Percentiles rank a stretch among this genome's conserved stretches.
Conservation (phyloP, 2,329 filamentous ascomycete genomes). For the Cryphonectria radicalis region DNA sequence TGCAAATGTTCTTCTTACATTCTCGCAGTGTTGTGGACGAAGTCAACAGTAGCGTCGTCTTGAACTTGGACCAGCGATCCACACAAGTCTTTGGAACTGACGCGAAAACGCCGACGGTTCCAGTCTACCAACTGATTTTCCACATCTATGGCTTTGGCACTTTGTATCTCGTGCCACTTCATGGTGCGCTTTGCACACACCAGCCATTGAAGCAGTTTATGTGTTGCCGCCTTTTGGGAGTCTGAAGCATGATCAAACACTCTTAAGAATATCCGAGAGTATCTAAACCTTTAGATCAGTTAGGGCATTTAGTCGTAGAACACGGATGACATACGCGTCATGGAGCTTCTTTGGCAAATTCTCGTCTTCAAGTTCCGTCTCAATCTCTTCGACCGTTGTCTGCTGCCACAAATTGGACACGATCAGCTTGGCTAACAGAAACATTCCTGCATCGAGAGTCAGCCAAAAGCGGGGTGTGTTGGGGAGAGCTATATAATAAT, state of each 20-base stretch:
- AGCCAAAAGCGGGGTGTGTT: not conserved
- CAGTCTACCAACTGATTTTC: constrained; percentile 36
- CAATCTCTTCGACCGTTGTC: constrained; percentile 16
- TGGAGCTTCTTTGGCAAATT: constrained; percentile 13
- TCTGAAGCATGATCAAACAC: constrained; percentile 26
- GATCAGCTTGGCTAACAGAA: constrained; percentile 7
- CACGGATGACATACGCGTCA: not conserved
- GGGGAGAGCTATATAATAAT: not conserved
- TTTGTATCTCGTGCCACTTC: constrained; percentile 48
- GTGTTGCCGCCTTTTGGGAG: constrained; percentile 37
- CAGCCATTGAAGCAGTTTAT: constrained; percentile 43
- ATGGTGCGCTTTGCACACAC: constrained; percentile 44
- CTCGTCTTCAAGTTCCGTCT: constrained; percentile 10
- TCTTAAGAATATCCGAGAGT: constrained; percentile 3
- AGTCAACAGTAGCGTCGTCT: constrained; percentile 37
- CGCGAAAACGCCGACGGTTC: constrained; percentile 35
- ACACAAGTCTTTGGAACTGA: constrained; percentile 39
- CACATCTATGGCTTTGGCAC: constrained; percentile 40
- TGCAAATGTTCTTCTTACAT: constrained; percentile 30
- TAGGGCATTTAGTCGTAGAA: not conserved
- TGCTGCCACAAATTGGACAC: constrained; percentile 6
- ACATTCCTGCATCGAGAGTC: not conserved
- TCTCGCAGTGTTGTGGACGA: constrained; percentile 45
- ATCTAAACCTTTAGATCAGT: not conserved
- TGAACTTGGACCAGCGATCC: constrained; percentile 41